phyloP scores from a whole-genome alignment of 2,329 filamentous ascomycete species.

The Ophiosphaerella narmari region DNA sequence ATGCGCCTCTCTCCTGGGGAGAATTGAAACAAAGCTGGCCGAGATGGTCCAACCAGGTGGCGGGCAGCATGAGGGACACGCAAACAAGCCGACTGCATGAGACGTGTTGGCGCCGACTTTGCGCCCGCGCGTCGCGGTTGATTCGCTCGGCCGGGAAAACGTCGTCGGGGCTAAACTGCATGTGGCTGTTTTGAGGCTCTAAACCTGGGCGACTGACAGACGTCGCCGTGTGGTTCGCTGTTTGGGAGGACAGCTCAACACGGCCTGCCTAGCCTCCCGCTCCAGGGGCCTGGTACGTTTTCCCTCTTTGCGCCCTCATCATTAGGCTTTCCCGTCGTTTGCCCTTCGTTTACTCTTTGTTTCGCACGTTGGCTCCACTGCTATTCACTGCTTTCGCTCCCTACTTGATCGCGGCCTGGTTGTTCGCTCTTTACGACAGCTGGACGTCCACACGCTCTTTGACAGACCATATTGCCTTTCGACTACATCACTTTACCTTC shows the following conservation, averaged over 20 bases:
- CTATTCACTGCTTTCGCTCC: slow-evolving; percentile 17
- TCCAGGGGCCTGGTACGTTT: slow-evolving; percentile 26
- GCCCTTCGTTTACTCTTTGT: slow-evolving; percentile 13
- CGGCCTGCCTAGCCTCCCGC: slow-evolving; percentile 22
- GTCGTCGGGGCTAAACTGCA: slow-evolving; percentile 20
- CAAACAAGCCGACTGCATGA: slow-evolving; percentile 12
- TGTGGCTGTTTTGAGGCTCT: slow-evolving; percentile 12
- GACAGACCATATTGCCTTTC: slow-evolving; percentile 36
- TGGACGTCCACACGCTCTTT: slow-evolving; percentile 45
- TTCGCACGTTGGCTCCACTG: slow-evolving; percentile 27
- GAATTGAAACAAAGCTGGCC: slow-evolving; percentile 27
- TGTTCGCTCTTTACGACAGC: slow-evolving; percentile 49
- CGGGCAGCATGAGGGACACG: slow-evolving; percentile 6
- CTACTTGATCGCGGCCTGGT: slow-evolving; percentile 37
- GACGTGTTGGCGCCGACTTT: slow-evolving; percentile 29
- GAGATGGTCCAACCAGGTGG: too few species aligned
- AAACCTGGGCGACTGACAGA: slow-evolving; percentile 3
- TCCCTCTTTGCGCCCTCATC: slow-evolving; percentile 15
- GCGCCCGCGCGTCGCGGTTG: slow-evolving; percentile 6
- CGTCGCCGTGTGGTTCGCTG: slow-evolving; percentile 24
- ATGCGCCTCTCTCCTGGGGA: slow-evolving; percentile 8
- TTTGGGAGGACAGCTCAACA: slow-evolving; percentile 30
- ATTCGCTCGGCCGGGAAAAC: slow-evolving; percentile 25
- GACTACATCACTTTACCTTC: slow-evolving; percentile 16
- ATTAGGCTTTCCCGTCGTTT: slow-evolving; percentile 34